Evolutionary conservation across 192 early-diverging fungal species (phyloP).

Genomic region (Pecoramyces ruminantium): DNA sequence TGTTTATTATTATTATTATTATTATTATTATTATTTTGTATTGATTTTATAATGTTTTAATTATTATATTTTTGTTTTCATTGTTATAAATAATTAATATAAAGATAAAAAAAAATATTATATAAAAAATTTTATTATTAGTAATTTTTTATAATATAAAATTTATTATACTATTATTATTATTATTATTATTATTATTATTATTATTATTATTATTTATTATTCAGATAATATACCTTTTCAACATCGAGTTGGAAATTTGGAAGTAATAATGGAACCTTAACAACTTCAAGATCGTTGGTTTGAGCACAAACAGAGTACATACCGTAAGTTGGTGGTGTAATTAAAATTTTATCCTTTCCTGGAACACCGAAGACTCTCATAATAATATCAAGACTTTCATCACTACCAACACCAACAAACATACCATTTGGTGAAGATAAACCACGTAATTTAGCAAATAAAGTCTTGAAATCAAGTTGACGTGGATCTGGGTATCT

Average conservation of each 20-base stretch:
- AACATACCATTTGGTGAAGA: constrained; percentile 28
- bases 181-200: too few species aligned
- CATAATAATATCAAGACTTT: constrained; percentile 80
- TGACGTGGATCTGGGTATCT: constrained; percentile 67
- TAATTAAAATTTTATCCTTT: constrained; percentile 80
- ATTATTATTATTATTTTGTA: too few species aligned
- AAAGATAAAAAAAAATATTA: too few species aligned
- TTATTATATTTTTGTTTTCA: too few species aligned
- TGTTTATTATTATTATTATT: too few species aligned
- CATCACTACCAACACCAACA: constrained; percentile 93
- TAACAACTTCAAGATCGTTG: constrained; percentile 84
- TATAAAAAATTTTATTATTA: too few species aligned
- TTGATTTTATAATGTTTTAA: too few species aligned
- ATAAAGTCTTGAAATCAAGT: background rate
- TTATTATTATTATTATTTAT: constrained; percentile 9
- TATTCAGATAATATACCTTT: constrained; percentile 30
- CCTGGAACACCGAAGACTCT: constrained; percentile 79
- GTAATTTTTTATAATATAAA: too few species aligned
- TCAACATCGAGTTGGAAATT: constrained; percentile 46
- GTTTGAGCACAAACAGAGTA: constrained; percentile 86
- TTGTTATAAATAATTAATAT: too few species aligned
- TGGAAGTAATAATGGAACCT: constrained; percentile 58
- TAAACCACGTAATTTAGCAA: background rate
- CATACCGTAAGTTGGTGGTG: constrained; percentile 99
- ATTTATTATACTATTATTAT: too few species aligned